Percentiles rank a stretch among this genome's conserved stretches.
These are phyloP conservation scores for Solanum hybrid DNA, from an alignment of 305 asterid genomes.

Conservation along the genomic window DNA sequence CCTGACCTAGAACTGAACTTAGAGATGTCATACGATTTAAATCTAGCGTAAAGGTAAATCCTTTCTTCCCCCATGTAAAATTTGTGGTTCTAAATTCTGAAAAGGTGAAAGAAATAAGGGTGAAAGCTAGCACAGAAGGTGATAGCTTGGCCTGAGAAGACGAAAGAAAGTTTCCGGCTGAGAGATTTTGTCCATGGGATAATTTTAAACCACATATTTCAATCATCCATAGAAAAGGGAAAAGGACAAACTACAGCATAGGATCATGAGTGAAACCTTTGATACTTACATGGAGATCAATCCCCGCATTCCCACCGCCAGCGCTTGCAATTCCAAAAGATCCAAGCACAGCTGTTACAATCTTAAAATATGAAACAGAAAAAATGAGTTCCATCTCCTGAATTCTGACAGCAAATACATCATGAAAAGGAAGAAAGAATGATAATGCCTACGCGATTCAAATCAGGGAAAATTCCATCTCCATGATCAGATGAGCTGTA, in stretches of 20 bases:
- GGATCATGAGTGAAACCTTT: neutral
- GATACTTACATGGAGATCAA: conserved; percentile 69
- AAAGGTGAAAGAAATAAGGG: neutral
- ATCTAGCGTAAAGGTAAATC: neutral
- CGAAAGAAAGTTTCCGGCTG: neutral
- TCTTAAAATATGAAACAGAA: conserved; percentile 31
- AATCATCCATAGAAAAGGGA: neutral
- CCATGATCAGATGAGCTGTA: conserved; percentile 76
- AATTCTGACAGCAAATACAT: neutral
- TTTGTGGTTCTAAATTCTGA: neutral
- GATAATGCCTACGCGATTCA: conserved; percentile 52
- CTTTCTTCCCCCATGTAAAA: neutral
- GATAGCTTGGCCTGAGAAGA: neutral
- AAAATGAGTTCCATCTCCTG: neutral
- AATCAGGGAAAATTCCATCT: conserved; percentile 69
- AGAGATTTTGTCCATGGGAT: neutral
- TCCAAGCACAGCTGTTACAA: conserved; percentile 61
- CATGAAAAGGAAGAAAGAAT: neutral
- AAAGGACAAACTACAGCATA: neutral
- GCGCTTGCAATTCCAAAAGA: conserved; percentile 54
- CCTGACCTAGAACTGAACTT: neutral
- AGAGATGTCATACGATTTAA: neutral
- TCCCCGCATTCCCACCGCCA: conserved; percentile 47
- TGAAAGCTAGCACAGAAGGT: neutral
- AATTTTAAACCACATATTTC: neutral